Evolutionary conservation across 352 stramenopile species (phyloP), one percentile per base, ranked within the genome.

Genomic region (Globisporangium uncinulatum): DNA sequence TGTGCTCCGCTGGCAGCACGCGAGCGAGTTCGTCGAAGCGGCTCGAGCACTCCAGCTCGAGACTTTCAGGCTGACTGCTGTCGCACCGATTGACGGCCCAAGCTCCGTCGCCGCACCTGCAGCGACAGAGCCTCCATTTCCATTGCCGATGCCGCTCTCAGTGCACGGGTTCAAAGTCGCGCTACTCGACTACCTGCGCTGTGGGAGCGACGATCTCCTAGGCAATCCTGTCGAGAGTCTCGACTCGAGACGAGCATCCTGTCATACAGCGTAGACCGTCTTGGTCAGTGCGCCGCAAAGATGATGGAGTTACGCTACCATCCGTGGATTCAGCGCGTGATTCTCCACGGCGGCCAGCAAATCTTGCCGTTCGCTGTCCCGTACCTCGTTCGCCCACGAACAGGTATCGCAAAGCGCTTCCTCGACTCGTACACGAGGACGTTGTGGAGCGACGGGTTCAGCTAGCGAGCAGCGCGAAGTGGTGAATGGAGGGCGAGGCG

Each of bases 221-320:
- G 19, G 31, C 9, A 32, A 54, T 19, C 19, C 19, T 9, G 49
- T 54, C 11, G 49, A n/a, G n/a, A n/a, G n/a, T n/a, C n/a, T n/a
- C n/a, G n/a, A n/a, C n/a, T n/a, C n/a, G n/a, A 45, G 32, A 54
- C 32, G n/a, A 54, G 49, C 49, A 54, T 54, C 32, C 49, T 54
- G 11, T 10, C 49, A n/a, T 54, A 54, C 49, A 54, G 31, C 7
- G 32, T 45, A n/a, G 49, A 54, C 32, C 42, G 44, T 45, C 49
- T 54, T 3, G 49, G 49, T 34, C 32, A 44, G 49, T 54, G 49
- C 20, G 34, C 32, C n/a, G 11, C 49, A 13, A 21, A 21, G 13
- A 54, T 45, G 49, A 32, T 45, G 49, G 49, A 54, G 17, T 36
- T 54, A 36, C 49, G 49, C 49, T 36, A 54, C 31, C 10, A 54